phyloP scores from a whole-genome alignment of 2,329 filamentous ascomycete species.

The Fusarium papillatum region DNA sequence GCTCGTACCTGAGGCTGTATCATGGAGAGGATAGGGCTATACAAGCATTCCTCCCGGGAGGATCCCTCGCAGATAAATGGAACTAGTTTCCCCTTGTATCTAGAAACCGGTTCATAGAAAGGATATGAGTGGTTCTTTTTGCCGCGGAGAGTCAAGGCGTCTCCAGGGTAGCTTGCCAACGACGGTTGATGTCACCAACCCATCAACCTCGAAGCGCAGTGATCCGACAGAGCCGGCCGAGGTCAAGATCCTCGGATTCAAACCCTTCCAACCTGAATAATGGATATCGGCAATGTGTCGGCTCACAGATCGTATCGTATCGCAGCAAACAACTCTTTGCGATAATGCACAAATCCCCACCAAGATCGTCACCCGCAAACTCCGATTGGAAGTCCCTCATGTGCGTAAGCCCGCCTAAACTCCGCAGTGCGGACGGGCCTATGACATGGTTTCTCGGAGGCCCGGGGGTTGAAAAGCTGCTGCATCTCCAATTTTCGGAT shows the following conservation, averaged over 20 bases:
- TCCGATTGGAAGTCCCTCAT: constrained; percentile 27
- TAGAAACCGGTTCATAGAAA: neutral
- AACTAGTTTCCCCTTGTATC: neutral
- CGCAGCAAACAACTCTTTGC: neutral
- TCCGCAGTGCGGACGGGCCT: constrained; percentile 22
- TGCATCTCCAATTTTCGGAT: constrained; percentile 16
- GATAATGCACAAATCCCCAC: constrained; percentile 4
- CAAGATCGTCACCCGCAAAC: constrained; percentile 14
- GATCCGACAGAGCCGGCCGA: neutral
- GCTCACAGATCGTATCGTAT: neutral
- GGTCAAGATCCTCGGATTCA: neutral
- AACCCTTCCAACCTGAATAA: neutral
- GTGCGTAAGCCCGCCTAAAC: constrained; percentile 35
- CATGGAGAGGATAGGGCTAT: constrained; percentile 44
- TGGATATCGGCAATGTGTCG: neutral
- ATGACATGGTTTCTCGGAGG: constrained; percentile 27
- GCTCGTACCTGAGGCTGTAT: constrained; percentile 50
- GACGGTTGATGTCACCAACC: neutral
- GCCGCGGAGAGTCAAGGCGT: neutral
- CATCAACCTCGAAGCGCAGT: neutral
- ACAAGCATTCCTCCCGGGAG: constrained; percentile 48
- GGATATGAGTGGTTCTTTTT: neutral
- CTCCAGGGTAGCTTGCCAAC: neutral
- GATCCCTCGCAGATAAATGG: constrained; percentile 45
- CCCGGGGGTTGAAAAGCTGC: constrained; percentile 17